These are phyloP conservation scores for Ophiosphaerella narmari DNA, from an alignment of 2,329 filamentous ascomycete species.

Conservation along the genomic window DNA sequence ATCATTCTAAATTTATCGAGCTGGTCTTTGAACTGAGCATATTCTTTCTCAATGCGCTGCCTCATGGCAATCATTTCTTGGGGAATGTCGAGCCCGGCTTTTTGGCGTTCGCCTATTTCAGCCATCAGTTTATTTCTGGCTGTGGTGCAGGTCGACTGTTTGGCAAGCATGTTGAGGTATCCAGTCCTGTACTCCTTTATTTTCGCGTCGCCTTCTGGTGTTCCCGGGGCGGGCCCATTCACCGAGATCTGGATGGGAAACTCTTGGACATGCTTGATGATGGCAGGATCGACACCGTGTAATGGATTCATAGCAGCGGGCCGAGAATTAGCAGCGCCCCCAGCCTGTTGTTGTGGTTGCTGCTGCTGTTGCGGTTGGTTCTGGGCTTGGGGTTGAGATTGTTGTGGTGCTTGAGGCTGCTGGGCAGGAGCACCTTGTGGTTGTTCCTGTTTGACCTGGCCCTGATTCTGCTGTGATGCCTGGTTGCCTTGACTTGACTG, in stretches of 20 bases:
- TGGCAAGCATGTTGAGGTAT: conserved; percentile 42
- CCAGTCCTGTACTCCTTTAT: conserved; percentile 42
- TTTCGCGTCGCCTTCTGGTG: conserved; percentile 42
- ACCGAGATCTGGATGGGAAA: conserved; percentile 42
- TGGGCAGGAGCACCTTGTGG: conserved; percentile 5
- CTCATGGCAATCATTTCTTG: conserved; percentile 34
- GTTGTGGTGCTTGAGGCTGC: conserved; percentile 18
- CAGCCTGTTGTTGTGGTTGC: conserved; percentile 6
- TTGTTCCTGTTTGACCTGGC: conserved; percentile 25
- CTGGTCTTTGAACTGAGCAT: conserved; percentile 33
- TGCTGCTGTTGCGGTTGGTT: conserved; percentile 5
- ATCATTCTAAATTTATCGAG: conserved; percentile 43
- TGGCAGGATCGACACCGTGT: conserved; percentile 34
- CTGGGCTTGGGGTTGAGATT: conserved; percentile 10
- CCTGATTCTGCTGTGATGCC: conserved; percentile 38
- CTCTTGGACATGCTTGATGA: conserved; percentile 44
- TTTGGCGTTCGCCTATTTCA: conserved; percentile 39
- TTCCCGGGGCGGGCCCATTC: conserved; percentile 32
- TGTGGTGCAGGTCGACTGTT: conserved; percentile 34
- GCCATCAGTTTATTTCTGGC: conserved; percentile 31
- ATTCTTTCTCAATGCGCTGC: conserved; percentile 35
- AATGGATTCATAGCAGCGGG: conserved; percentile 8
- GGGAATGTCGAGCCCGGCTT: conserved; percentile 39
- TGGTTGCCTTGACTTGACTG: conserved; percentile 29
- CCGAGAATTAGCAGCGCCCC: background rate